Percentiles rank a stretch among this genome's conserved stretches.
phyloP scores from a whole-genome alignment of 1,284 basidiomycete genomes.

The Trichosporon sp. region DNA sequence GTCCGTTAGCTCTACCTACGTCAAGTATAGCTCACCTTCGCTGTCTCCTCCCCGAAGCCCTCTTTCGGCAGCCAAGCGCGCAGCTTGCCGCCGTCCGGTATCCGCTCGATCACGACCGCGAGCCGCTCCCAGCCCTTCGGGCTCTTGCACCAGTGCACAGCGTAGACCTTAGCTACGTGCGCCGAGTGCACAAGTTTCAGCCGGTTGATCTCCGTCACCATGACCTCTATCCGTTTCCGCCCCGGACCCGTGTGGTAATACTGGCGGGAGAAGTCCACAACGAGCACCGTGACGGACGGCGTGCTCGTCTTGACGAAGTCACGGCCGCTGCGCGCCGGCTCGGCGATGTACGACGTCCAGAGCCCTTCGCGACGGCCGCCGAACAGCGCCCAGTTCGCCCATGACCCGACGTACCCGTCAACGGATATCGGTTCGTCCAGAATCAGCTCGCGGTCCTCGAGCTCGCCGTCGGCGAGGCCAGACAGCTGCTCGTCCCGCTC shows the following conservation, averaged over 20 bases:
- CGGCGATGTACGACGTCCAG: conserved; percentile 47
- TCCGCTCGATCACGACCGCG: conserved; percentile 37
- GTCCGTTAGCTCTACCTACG: background rate
- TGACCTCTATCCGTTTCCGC: conserved; percentile 38
- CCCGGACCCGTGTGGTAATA: conserved; percentile 44
- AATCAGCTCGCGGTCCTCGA: conserved; percentile 35
- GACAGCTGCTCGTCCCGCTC: conserved; percentile 30
- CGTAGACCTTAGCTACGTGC: conserved; percentile 35
- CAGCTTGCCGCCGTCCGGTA: conserved; percentile 38
- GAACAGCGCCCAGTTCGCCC: conserved; percentile 39
- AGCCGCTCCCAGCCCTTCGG: conserved; percentile 47
- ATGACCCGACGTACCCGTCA: conserved; percentile 35
- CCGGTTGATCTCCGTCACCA: conserved; percentile 34
- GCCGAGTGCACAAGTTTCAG: conserved; percentile 32
- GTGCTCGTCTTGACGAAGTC: conserved; percentile 52
- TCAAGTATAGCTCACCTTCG: conserved; percentile 39
- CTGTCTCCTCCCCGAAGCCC: conserved; percentile 40
- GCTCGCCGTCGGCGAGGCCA: conserved; percentile 35
- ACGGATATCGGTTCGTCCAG: conserved; percentile 36
- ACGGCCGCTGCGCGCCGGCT: conserved; percentile 52
- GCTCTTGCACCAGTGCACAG: conserved; percentile 40
- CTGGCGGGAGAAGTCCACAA: conserved; percentile 45
- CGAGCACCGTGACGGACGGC: conserved; percentile 37
- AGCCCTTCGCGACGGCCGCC: conserved; percentile 38
- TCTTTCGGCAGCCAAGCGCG: conserved; percentile 38